Base-by-base conservation (phyloP, 495 filamentous ascomycete genomes). In the Penicillium soppii region DNA sequence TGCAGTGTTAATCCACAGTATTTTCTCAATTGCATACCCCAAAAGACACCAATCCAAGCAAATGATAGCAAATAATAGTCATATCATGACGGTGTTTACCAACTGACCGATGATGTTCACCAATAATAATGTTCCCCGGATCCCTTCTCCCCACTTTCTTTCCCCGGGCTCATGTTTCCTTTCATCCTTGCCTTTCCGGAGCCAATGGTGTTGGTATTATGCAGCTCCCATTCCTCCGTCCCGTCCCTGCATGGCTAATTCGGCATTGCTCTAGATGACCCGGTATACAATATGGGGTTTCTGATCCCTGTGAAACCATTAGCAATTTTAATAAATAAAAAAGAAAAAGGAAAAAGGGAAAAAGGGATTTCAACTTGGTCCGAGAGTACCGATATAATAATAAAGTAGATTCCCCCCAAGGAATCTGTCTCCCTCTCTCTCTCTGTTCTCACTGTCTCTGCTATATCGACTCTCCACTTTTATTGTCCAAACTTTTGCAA, bases 221-320 rank as follows among this genome's bases (percentile, higher is more conserved):
- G 25, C 25, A 27, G 25, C 39, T 29, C 23, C 39, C 42, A 45
- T 46, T 46, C 19, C 21, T 47, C 32, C 44, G 30, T 47, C 29
- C 44, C 46, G 46, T 48, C 45, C 45, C 33, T 38, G 45, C 44
- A 38, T 32, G 44, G 32, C 44, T 25, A 37, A 36, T 36, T 37
- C 16, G 44, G 22, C 22, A 23, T 36, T 5, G 29, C 23, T 26
- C 30, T 23, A 33, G 43, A 29, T 22, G 43, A 23, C 4, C 7
- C 15, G 2, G 10, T n/a, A n/a, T n/a, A n/a, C n/a, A n/a, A n/a
- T n/a, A n/a, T n/a, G n/a, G n/a, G n/a, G n/a, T 2, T 13, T 35
- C 13, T 32, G 29, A 5, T 27, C 9, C 25, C 25, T 27, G 9
- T 9, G 25, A 9, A 35, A 36, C 43, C 5, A 41, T 23, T 41